Evolutionary conservation across 2,329 filamentous ascomycete genomes (phyloP), one percentile per base, ranked within the genome.

Genomic region (Arthroderma uncinatum): DNA sequence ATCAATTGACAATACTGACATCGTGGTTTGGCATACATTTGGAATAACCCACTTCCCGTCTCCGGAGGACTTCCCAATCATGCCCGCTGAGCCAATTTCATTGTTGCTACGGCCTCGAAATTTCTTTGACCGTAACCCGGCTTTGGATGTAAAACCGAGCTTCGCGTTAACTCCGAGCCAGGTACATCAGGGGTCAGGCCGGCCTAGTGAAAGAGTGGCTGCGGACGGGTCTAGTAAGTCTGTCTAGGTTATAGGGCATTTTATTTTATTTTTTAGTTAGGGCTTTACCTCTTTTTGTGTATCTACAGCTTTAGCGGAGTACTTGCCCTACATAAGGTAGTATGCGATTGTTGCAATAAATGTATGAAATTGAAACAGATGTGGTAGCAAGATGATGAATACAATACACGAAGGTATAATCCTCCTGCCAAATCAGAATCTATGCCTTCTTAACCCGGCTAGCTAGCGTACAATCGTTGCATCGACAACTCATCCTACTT

Each of bases 11-110:
- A 86, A 95, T 75, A 87, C 84, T 0, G 88, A 96, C 68, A 75
- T 95, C 30, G 90, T 96, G 1, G 80, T 95, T 14, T 96, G 90
- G 90, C 90, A 95, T 73, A 95, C 89, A 0, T 96, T 95, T 66
- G 91, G 91, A 36, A 78, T 95, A 36, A 92, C 86, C 0, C 91
- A 95, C 69, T 92, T 95, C 76, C 90, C 91, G 0, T 77, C 87
- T 0, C 89, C 90, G 0, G 91, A 96, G 68, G 91, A 95, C 71
- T 95, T 89, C 76, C 91, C 91, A 30, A 79, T 95, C 64, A 95
- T 95, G 90, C 89, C 89, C 0, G 86, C 82, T 0, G 87, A 91
- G 76, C 87, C 88, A 0, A 91, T 95, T 80, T 88, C 83, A 1
- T 75, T 95, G 63, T 78, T 94, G 36, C 76, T 94, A 40, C 76